Evolutionary conservation across 2,329 filamentous ascomycete genomes (phyloP).

Genomic region (Colletotrichum melonis): DNA sequence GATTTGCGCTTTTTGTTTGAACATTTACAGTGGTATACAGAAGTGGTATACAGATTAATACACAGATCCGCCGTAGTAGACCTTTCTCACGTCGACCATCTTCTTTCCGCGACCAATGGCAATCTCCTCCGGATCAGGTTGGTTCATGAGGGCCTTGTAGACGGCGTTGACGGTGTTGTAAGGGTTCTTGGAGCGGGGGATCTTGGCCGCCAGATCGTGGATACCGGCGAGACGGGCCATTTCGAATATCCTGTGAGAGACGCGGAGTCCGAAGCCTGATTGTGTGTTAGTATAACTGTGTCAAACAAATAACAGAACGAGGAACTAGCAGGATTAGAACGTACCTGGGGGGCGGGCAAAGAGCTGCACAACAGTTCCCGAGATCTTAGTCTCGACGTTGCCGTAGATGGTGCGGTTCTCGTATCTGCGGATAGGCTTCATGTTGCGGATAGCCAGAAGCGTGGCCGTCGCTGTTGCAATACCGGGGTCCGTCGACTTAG

Average conservation of each 20-base stretch:
- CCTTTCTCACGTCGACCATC: slow-evolving; percentile 94
- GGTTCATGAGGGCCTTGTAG: slow-evolving; percentile 83
- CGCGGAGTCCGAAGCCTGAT: slow-evolving; percentile 91
- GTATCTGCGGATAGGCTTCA: slow-evolving; percentile 92
- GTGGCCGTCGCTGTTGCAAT: slow-evolving; percentile 79
- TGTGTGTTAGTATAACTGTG: not conserved
- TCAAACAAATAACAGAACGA: not conserved
- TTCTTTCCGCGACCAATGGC: slow-evolving; percentile 92
- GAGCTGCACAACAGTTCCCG: slow-evolving; percentile 86
- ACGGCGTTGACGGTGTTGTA: slow-evolving; percentile 98
- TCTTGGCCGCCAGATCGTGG: slow-evolving; percentile 84
- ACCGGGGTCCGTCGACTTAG: slow-evolving; percentile 81
- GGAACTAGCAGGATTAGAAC: slow-evolving; percentile 41
- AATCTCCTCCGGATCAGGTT: slow-evolving; percentile 89
- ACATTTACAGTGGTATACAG: slow-evolving; percentile 34
- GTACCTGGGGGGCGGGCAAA: slow-evolving; percentile 88
- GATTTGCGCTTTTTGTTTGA: slow-evolving; percentile 31
- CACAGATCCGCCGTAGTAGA: slow-evolving; percentile 90
- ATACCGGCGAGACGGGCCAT: slow-evolving; percentile 91
- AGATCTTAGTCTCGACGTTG: slow-evolving; percentile 84
- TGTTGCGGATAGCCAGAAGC: slow-evolving; percentile 87
- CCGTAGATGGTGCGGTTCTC: slow-evolving; percentile 94
- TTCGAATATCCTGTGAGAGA: slow-evolving; percentile 92
- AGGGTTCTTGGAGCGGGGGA: slow-evolving; percentile 88
- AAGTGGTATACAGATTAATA: slow-evolving; percentile 53